Evolutionary conservation across 2,329 filamentous ascomycete genomes (phyloP), one percentile per base, ranked within the genome.

Genomic region (Ustilaginoidea virens): DNA sequence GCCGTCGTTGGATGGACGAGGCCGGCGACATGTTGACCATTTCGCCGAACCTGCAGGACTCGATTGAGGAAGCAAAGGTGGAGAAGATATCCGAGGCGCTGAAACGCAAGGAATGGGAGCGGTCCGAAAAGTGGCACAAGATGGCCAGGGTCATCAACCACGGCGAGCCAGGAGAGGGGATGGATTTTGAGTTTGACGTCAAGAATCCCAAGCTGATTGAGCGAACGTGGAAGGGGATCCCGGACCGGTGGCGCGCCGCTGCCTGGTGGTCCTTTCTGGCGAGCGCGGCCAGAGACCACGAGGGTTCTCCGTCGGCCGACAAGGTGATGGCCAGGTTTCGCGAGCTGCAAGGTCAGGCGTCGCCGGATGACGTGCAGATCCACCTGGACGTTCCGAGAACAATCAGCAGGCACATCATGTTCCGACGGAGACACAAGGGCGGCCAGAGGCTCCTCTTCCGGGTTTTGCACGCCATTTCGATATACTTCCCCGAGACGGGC

Each of bases 331-430:
- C 66, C 23, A 62, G 69, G 17, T 93, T 83, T 47, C 69, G 80
- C 48, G 67, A 71, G 24, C 66, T 92, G 17, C 77, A 92, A 45
- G 61, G 73, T 11, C 59, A 74, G 34, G 72, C 72, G 31, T 93
- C 80, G 3, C 75, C 83, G 1, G 90, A 98, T 47, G 90, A 98
- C 51, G 75, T 87, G 14, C 90, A 98, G 55, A 98, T 98, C 43
- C 90, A 98, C 51, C 72, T 96, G 24, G 90, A 98, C 50, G 90
- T 98, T 12, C 90, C 90, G 1, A 70, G 90, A 30, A 96, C 90
- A 4, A 92, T 98, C 50, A 92, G 74, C 51, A 74, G 80, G 37
- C 90, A 98, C 55, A 87, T 98, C 51, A 94, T 98, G 87, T 98
- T 98, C 49, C 74, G 90, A 25, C 69, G 74, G 37, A 70, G 90